Base-by-base conservation (phyloP, 169 alveolate genomes). In the Plasmodium relictum region DNA sequence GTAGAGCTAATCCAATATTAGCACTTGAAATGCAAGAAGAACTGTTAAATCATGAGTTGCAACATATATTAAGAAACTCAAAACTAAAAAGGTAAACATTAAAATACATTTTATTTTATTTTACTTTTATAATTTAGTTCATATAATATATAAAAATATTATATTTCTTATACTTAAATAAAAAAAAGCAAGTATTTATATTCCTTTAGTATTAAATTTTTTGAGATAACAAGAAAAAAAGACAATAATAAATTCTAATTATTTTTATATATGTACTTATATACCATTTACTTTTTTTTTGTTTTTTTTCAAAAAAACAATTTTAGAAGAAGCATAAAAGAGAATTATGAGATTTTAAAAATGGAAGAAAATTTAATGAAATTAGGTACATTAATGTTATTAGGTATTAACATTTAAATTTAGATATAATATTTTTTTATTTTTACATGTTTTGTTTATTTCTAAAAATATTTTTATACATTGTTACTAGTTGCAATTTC, bases 361-460 rank as follows among this genome's bases (percentile, higher is more conserved):
- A 78, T 97, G 73, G 97, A 97, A 72, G 94, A 95, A 39, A 88
- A 96, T 22, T 95, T 97, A 66, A 87, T 94, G 71, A 96, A 95
- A 92, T 89, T 97, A 18, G 98, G 98, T 20, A 95, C 96, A 9
- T 88, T 97, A 42, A 78, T 78, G 89, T 50, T 78, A 59, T 66
- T 78, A 63, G 89, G 89, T 78, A 48, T 7, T 5, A 14, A 61
- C 12, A 24, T 18, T 9, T 7, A 6, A 1, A 61, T 8, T 18
- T 24, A 61, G 0, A 61, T 24, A 61, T 24, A 61, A 54, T 54
- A n/a, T 58, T 2, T 58, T 2, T 58, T 58, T 58, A 58, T 16
- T 16, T 22, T 16, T 59, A 7, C 39, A 61, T 24, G 6, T 24
- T 14, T 20, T 71, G 18, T 54, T 54, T 54, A 54, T 2, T 6